A percentile compares a stretch with the other conserved stretches of the same genome.
Evolutionary conservation across 495 filamentous ascomycete genomes (phyloP).

Genomic region (Penicillium macrosclerotiorum): DNA sequence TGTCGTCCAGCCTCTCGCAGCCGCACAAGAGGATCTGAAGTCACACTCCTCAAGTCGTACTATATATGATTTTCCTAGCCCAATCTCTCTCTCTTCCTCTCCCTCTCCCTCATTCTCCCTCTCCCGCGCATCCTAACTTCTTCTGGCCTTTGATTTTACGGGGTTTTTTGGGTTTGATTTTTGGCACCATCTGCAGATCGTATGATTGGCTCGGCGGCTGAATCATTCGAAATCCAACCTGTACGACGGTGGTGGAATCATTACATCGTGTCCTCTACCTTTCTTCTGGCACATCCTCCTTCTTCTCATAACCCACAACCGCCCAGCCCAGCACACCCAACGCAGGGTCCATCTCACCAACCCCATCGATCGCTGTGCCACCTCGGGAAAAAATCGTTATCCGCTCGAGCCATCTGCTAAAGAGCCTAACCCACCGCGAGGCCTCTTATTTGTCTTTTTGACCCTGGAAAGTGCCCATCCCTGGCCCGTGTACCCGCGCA

Average conservation of each 20-base stretch:
- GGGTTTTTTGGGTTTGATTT: no score
- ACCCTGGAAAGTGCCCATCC: background rate
- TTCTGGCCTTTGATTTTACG: no score
- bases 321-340: slow-evolving; percentile 5
- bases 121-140: no score
- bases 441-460: slow-evolving; percentile 16
- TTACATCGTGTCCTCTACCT: slow-evolving; percentile 7
- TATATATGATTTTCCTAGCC: no score
- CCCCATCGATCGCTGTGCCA: slow-evolving; percentile 24
- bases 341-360: slow-evolving; percentile 20
- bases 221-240: slow-evolving; percentile 9
- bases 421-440: slow-evolving; percentile 2
- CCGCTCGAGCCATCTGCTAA: slow-evolving; percentile 6
- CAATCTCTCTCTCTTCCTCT: no score
- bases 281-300: background rate
- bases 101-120: no score
- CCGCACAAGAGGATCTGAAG: no score
- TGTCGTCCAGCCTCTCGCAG: no score
- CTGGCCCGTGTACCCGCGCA: slow-evolving; percentile 18
- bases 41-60: no score
- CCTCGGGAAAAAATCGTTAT: slow-evolving; percentile 23
- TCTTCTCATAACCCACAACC: background rate
- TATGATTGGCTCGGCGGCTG: slow-evolving; percentile 9
- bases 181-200: background rate
- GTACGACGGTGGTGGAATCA: slow-evolving; percentile 30